Conservation (phyloP, 352 stramenopile genomes). For the Phytophthora parvispora region DNA sequence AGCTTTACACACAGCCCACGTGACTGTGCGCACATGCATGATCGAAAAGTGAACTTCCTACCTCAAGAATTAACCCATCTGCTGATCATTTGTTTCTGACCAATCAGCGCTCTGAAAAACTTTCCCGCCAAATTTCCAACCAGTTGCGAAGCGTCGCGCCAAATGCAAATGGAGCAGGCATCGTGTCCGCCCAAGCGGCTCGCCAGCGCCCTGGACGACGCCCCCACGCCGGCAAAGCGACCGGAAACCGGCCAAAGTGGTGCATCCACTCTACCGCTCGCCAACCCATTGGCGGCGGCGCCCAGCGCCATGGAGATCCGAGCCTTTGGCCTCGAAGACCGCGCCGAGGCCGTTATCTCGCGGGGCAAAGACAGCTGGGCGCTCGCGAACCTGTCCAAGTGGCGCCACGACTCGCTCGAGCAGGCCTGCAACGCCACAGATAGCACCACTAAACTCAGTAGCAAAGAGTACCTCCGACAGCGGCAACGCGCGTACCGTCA, state of each 20-base stretch:
- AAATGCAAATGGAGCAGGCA: slow-evolving; percentile 12
- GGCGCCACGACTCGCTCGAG: slow-evolving; percentile 64
- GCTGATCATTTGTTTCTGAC: slow-evolving; percentile 3
- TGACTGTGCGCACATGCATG: neutral
- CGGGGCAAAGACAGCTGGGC: slow-evolving; percentile 55
- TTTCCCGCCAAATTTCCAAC: slow-evolving; percentile 23
- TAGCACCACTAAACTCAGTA: slow-evolving; percentile 21
- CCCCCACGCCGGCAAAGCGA: slow-evolving; percentile 4
- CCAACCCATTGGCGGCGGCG: slow-evolving; percentile 11
- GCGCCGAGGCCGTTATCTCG: slow-evolving; percentile 77
- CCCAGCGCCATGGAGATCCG: slow-evolving; percentile 60
- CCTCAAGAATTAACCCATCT: too few species aligned
- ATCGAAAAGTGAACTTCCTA: too few species aligned
- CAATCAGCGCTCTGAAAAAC: slow-evolving; percentile 14
- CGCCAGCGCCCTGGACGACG: slow-evolving; percentile 11
- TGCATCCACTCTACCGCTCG: neutral
- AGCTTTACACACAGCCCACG: neutral
- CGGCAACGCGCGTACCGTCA: slow-evolving; percentile 80
- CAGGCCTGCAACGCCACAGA: neutral
- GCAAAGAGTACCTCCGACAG: slow-evolving; percentile 66
- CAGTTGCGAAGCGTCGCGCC: neutral
- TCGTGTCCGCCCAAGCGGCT: slow-evolving; percentile 18
- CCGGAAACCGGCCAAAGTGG: neutral
- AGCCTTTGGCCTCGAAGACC: slow-evolving; percentile 83
- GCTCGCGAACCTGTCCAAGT: slow-evolving; percentile 71